Conservation (phyloP, 2,329 filamentous ascomycete genomes). For the Diaporthe vaccinii region DNA sequence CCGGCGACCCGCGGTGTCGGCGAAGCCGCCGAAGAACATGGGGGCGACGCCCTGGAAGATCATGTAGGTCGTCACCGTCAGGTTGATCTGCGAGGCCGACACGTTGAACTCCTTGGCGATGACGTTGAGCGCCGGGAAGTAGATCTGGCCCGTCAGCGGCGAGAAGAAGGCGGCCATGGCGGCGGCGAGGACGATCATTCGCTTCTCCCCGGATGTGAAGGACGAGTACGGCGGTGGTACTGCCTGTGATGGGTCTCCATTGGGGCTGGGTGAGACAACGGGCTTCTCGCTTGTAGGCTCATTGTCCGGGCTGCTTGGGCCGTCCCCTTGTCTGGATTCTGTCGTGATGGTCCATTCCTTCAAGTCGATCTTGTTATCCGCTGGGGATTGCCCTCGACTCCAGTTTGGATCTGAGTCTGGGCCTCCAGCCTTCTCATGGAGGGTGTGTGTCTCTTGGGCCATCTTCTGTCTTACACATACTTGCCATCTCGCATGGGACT, state of each 20-base stretch:
- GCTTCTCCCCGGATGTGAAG: slow-evolving; percentile 57
- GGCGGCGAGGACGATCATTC: slow-evolving; percentile 55
- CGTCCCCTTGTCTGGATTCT: not conserved
- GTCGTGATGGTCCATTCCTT: slow-evolving; percentile 6
- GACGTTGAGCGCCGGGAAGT: slow-evolving; percentile 65
- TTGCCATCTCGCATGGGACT: not conserved
- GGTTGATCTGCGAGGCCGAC: slow-evolving; percentile 57
- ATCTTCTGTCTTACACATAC: not conserved
- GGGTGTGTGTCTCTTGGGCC: not conserved
- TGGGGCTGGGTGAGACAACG: slow-evolving; percentile 29
- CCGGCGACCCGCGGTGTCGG: slow-evolving; percentile 66
- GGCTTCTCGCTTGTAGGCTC: slow-evolving; percentile 42
- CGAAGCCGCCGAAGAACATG: slow-evolving; percentile 61
- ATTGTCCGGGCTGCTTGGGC: not conserved
- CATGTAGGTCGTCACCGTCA: slow-evolving; percentile 69
- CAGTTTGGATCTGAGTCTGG: not conserved
- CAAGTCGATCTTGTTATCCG: not conserved
- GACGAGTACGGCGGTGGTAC: slow-evolving; percentile 51
- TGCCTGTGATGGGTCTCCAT: slow-evolving; percentile 33
- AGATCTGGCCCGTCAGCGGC: slow-evolving; percentile 64
- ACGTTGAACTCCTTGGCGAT: slow-evolving; percentile 63
- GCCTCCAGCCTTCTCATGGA: not conserved
- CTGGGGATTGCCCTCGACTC: not conserved
- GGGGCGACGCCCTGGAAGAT: slow-evolving; percentile 72
- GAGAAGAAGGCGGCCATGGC: slow-evolving; percentile 59